Conservation (phyloP, 2,329 filamentous ascomycete genomes). For the Aspergillus hiratsukae region DNA sequence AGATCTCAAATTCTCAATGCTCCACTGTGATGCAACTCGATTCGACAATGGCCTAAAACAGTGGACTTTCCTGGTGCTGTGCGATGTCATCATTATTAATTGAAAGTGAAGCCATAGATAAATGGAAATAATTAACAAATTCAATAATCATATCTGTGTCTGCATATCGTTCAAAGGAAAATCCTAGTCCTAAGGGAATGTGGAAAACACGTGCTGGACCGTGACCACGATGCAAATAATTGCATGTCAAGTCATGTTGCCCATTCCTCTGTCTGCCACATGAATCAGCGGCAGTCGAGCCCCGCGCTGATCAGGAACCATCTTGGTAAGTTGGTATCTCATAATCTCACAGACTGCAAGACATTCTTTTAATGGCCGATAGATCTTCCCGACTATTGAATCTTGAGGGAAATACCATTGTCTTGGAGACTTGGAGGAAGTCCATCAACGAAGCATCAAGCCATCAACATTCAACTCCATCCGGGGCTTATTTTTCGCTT, state of each 20-base stretch:
- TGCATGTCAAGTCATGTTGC: background rate
- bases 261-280: background rate
- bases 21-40: background rate
- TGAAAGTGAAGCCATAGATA: background rate
- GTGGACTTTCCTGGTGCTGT: no score
- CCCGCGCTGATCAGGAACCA: background rate
- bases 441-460: no score
- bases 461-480: background rate
- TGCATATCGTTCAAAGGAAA: background rate
- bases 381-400: background rate
- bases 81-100: background rate
- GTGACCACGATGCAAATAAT: background rate
- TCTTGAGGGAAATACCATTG: background rate
- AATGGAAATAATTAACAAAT: background rate
- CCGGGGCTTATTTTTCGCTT: background rate
- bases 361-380: background rate
- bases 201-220: background rate
- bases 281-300: background rate
- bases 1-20: background rate
- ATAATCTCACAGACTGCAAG: background rate
- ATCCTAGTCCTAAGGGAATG: background rate
- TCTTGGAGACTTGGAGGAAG: no score
- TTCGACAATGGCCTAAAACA: no score
- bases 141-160: background rate
- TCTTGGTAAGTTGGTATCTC: background rate